A percentile compares a stretch with the other conserved stretches of the same genome.
phyloP scores from a whole-genome alignment of 192 early-diverging fungal genomes.

The Coemansia sp. region DNA sequence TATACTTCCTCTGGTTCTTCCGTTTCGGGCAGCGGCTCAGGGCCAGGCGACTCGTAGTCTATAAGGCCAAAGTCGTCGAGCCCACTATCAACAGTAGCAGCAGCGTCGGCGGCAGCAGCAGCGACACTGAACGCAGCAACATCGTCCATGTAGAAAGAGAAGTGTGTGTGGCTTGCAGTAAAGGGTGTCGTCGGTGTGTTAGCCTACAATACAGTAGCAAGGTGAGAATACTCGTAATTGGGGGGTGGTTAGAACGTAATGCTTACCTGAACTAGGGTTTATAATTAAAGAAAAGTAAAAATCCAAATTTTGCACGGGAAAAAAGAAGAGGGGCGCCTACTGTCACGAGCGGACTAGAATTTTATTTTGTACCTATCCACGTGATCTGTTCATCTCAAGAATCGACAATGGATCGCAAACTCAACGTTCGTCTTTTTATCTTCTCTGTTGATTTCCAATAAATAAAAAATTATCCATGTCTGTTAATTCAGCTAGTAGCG shows the following conservation, averaged over 20 bases:
- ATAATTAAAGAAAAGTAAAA: not conserved
- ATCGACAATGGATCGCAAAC: not conserved
- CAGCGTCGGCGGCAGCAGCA: not conserved
- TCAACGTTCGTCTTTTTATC: not conserved
- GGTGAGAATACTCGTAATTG: not conserved
- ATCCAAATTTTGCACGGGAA: too few relatives aligned
- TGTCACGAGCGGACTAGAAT: not conserved
- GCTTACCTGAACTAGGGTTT: not conserved
- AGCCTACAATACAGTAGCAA: not conserved
- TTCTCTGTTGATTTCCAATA: not conserved
- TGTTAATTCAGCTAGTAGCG: conserved; percentile 33
- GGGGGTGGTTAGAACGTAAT: not conserved
- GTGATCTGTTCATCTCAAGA: not conserved
- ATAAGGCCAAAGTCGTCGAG: conserved; percentile 47
- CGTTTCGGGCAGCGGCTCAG: conserved; percentile 1
- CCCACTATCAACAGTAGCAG: not conserved
- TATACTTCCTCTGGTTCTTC: not conserved
- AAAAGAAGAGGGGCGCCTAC: too few relatives aligned
- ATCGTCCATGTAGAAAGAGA: not conserved
- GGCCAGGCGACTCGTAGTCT: conserved; percentile 42
- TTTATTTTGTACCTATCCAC: not conserved
- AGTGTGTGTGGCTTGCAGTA: not conserved
- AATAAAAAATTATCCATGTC: not conserved
- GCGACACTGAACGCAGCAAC: conserved; percentile 1
- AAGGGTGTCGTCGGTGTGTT: not conserved